Conservation (phyloP, 2,329 filamentous ascomycete species). For the Pseudogymnoascus sp. region DNA sequence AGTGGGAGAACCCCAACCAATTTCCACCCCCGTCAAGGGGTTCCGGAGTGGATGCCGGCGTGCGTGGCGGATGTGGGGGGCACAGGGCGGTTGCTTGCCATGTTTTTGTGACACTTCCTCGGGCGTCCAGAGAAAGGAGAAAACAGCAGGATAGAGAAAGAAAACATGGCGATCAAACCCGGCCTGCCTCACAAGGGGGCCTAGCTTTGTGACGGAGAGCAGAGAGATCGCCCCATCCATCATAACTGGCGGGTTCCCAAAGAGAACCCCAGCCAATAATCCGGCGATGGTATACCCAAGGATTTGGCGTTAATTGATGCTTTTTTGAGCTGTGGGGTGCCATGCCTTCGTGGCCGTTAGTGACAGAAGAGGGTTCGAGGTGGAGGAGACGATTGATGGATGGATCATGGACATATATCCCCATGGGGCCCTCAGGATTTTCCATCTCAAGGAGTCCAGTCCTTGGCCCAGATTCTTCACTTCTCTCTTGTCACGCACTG, state of each 20-base stretch:
- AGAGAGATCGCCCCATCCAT: not conserved
- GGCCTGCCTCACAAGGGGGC: not conserved
- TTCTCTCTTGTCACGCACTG: not conserved
- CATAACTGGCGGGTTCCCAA: not conserved
- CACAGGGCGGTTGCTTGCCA: not conserved
- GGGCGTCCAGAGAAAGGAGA: not conserved
- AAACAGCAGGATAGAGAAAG: not conserved
- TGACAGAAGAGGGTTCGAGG: not conserved
- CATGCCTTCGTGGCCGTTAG: not conserved
- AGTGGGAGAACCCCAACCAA: not conserved
- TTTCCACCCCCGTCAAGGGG: not conserved
- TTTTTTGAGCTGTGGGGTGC: constrained; percentile 6
- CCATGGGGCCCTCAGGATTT: not conserved
- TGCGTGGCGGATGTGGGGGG: not conserved
- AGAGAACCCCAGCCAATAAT: not conserved
- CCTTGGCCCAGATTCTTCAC: constrained; percentile 2
- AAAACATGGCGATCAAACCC: not conserved
- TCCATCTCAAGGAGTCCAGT: not conserved
- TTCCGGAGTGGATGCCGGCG: not conserved
- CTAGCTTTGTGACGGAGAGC: not conserved
- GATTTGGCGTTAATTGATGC: not conserved
- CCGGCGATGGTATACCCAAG: not conserved
- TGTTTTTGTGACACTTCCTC: not conserved
- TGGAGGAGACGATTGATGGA: not conserved
- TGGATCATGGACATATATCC: constrained; percentile 4